phyloP scores from a whole-genome alignment of 768 basidiomycete genomes.

The Termitomyces sp. region DNA sequence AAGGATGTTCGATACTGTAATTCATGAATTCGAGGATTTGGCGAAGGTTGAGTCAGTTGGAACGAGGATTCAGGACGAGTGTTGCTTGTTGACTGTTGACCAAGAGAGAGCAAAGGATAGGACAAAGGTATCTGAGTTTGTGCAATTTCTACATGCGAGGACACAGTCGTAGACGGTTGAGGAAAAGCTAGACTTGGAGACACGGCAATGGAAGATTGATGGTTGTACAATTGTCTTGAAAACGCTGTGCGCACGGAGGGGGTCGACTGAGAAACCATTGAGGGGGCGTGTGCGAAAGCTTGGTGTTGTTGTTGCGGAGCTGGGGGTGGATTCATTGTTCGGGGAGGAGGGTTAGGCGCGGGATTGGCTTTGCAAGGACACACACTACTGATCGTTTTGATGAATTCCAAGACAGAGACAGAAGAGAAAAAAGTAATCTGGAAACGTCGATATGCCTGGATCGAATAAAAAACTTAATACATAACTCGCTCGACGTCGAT shows the following conservation, averaged over 20 bases:
- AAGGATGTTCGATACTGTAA: conserved; percentile 1
- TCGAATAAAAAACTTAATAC: background rate
- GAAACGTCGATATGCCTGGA: conserved; percentile 66
- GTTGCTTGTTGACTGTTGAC: background rate
- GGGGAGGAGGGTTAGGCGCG: conserved; percentile 13
- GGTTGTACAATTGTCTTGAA: background rate
- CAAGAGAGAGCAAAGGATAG: background rate
- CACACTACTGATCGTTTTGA: conserved; percentile 55
- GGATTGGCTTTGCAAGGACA: conserved; percentile 72
- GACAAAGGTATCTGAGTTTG: conserved; percentile 1
- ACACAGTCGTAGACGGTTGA: conserved; percentile 4
- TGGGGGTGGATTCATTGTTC: conserved; percentile 8
- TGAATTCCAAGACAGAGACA: conserved; percentile 46
- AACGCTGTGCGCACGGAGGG: background rate
- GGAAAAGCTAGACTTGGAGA: conserved; percentile 6
- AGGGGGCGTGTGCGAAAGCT: conserved; percentile 6
- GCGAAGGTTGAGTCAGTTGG: background rate
- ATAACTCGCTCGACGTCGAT: conserved; percentile 5
- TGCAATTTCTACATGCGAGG: background rate
- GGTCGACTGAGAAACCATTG: background rate
- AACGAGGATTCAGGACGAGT: background rate
- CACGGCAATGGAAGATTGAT: conserved; percentile 8
- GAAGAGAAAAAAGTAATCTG: conserved; percentile 63
- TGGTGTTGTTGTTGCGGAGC: conserved; percentile 1
- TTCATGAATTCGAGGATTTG: background rate